phyloP scores from a whole-genome alignment of 352 stramenopile genomes.

The Globisporangium emineosum region DNA sequence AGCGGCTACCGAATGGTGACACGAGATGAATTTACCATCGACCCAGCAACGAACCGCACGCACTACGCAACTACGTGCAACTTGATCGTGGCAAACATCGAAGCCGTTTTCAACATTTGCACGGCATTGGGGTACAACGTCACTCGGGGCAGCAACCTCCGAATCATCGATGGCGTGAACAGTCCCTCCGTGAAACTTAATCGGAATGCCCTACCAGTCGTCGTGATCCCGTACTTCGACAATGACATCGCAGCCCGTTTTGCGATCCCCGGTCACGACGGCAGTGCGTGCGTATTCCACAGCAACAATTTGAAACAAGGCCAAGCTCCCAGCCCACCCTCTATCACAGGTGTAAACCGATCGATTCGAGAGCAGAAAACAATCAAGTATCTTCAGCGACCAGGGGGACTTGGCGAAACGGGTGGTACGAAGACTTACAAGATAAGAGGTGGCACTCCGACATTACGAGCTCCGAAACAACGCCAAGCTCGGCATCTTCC shows the following conservation, averaged over 20 bases:
- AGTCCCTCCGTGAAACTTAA: conserved; percentile 10
- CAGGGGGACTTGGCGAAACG: conserved; percentile 25
- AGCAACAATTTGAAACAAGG: conserved; percentile 21
- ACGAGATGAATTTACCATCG: background rate
- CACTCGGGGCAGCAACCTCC: conserved; percentile 22
- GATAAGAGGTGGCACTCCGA: conserved; percentile 26
- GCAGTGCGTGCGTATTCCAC: conserved; percentile 31
- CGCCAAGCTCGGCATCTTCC: conserved; percentile 3
- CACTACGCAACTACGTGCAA: conserved; percentile 18
- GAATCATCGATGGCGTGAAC: conserved; percentile 23
- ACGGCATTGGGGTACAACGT: conserved; percentile 26
- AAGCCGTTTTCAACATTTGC: conserved; percentile 25
- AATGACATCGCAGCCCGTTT: conserved; percentile 20
- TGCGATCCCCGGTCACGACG: conserved; percentile 23
- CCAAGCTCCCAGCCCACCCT: no score
- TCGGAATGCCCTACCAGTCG: conserved; percentile 25
- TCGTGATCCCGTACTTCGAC: conserved; percentile 30
- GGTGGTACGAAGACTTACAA: conserved; percentile 25
- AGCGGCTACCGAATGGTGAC: conserved; percentile 24
- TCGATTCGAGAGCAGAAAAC: conserved; percentile 17
- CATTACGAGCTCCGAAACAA: conserved; percentile 25
- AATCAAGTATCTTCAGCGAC: conserved; percentile 11
- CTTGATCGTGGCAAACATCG: conserved; percentile 18
- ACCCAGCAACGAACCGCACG: background rate
- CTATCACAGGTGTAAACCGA: conserved; percentile 19